A percentile compares a stretch with the other conserved stretches of the same genome.
Evolutionary conservation across 371 early-diverging fungal genomes (phyloP).

Genomic region (Mortierella polycephala): DNA sequence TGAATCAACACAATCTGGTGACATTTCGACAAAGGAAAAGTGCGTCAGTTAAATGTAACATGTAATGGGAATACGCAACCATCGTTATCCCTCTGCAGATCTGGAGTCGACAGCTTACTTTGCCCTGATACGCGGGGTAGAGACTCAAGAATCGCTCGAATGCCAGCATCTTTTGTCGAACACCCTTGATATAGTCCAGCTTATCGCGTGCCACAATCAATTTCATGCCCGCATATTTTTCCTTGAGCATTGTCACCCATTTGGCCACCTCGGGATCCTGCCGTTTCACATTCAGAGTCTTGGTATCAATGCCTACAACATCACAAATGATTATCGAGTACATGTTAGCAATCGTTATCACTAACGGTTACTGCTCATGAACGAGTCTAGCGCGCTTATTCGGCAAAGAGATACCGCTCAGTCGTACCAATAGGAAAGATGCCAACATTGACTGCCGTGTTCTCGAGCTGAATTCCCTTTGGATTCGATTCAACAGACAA

Average conservation of each 20-base stretch:
- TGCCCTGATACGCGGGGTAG: constrained; percentile 83
- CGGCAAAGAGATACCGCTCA: too few relatives aligned
- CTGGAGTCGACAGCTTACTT: constrained; percentile 57
- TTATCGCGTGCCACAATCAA: constrained; percentile 95
- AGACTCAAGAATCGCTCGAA: constrained; percentile 84
- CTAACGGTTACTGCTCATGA: too few relatives aligned
- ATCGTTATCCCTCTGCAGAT: too few relatives aligned
- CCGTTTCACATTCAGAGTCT: constrained; percentile 38
- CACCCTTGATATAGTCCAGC: constrained; percentile 95
- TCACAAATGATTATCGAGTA: too few relatives aligned
- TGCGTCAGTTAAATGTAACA: too few relatives aligned
- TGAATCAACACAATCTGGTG: constrained; percentile 71
- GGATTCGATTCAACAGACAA: constrained; percentile 85
- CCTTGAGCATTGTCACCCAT: constrained; percentile 75
- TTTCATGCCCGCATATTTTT: constrained; percentile 86
- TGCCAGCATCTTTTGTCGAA: constrained; percentile 90
- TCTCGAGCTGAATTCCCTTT: constrained; percentile 83
- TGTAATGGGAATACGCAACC: too few relatives aligned
- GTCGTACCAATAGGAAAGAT: constrained; percentile 87
- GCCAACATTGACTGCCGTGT: constrained; percentile 83
- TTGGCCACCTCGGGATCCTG: constrained; percentile 76
- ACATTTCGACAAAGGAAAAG: neutral
- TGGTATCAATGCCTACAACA: constrained; percentile 55
- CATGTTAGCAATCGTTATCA: too few relatives aligned
- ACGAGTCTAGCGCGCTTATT: too few relatives aligned